These are phyloP conservation scores for Jamesozyma gamospora DNA, from an alignment of 805 yeast genomes.

Conservation along the genomic window DNA sequence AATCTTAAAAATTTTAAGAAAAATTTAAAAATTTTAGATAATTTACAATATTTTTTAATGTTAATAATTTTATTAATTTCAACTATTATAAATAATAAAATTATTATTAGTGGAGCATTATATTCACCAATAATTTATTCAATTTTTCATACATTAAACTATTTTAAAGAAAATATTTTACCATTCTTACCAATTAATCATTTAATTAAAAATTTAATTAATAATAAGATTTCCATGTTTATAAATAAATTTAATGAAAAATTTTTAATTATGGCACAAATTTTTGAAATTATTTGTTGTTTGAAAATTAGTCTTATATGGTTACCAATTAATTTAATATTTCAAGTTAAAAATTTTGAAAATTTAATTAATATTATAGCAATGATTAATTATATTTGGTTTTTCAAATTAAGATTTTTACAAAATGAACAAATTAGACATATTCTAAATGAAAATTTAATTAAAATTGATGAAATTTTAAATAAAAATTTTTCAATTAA, in stretches of 20 bases:
- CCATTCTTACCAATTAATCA: slow-evolving; percentile 37
- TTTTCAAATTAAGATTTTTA: slow-evolving; percentile 51
- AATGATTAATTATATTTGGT: slow-evolving; percentile 38
- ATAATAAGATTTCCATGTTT: slow-evolving; percentile 27
- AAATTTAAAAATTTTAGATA: slow-evolving; percentile 37
- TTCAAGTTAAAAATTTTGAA: too few species aligned
- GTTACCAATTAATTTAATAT: slow-evolving; percentile 34
- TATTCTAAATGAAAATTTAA: slow-evolving; percentile 39
- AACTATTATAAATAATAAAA: slow-evolving; percentile 33
- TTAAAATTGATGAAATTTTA: slow-evolving; percentile 31
- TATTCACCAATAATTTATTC: slow-evolving; percentile 57
- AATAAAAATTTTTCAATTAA: slow-evolving; percentile 34
- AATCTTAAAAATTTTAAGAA: slow-evolving; percentile 27
- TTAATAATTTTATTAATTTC: slow-evolving; percentile 33
- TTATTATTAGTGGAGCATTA: slow-evolving; percentile 38
- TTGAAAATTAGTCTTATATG: slow-evolving; percentile 31
- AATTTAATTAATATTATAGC: slow-evolving; percentile 33
- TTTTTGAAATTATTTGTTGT: slow-evolving; percentile 37
- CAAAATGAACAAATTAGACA: slow-evolving; percentile 46
- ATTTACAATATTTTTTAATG: slow-evolving; percentile 49
- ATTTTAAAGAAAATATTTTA: slow-evolving; percentile 44
- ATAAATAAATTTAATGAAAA: slow-evolving; percentile 35
- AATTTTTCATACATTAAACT: slow-evolving; percentile 52
- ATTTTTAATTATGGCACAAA: slow-evolving; percentile 36
- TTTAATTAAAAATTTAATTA: slow-evolving; percentile 20